phyloP scores from a whole-genome alignment of 306 rosid genomes.

The Prunus persica region Prunus_persica_NCBIv2 NC_034013.1:17038001-17038500 shows the following conservation, averaged over 20 bases:
- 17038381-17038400: no score
- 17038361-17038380: no score
- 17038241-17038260: slow-evolving; percentile 9
- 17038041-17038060: slow-evolving; percentile 62
- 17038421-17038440: no score
- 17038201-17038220: slow-evolving; percentile 28
- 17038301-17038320: not conserved
- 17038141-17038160: slow-evolving; percentile 65
- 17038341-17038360: no score
- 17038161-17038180: slow-evolving; percentile 7
- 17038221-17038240: slow-evolving; percentile 16
- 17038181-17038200: slow-evolving; percentile 20
- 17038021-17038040: slow-evolving; percentile 68
- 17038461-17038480: no score
- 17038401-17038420: no score
- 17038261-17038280: not conserved
- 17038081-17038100: slow-evolving; percentile 54
- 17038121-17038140: slow-evolving; percentile 66
- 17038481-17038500: no score
- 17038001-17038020: slow-evolving; percentile 72
- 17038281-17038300: not conserved
- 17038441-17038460: no score
- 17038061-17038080: slow-evolving; percentile 67
- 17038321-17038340: not conserved
- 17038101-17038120: slow-evolving; percentile 66